Evolutionary conservation across 768 basidiomycete species (phyloP).

Genomic region (Rhodocollybia butyracea): DNA sequence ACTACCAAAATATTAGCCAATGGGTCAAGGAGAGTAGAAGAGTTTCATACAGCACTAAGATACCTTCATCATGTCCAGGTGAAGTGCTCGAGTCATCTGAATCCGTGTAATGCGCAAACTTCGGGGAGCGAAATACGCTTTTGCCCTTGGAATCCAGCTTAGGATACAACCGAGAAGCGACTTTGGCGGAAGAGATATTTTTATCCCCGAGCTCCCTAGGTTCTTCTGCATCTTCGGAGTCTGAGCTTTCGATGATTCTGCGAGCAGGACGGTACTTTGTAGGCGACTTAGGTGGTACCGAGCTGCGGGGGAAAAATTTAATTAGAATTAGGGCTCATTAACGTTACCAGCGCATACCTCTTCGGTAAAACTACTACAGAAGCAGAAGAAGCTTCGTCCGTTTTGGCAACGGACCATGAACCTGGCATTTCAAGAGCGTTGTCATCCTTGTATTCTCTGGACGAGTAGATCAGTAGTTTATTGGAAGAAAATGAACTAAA

Average conservation of each 20-base stretch:
- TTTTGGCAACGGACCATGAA: not conserved
- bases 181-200: not conserved
- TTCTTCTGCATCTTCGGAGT: conserved; percentile 22
- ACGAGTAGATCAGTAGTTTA: not conserved
- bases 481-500: not conserved
- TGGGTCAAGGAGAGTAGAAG: not conserved
- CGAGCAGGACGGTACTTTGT: conserved; percentile 16
- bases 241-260: conserved; percentile 34
- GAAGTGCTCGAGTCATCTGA: conserved; percentile 8
- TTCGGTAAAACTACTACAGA: not conserved
- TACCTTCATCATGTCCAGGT: conserved; percentile 19
- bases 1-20: conserved; percentile 11
- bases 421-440: not conserved
- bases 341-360: not conserved
- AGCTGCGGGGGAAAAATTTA: not conserved
- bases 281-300: not conserved
- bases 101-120: conserved; percentile 2
- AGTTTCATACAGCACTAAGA: conserved; percentile 33
- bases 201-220: conserved; percentile 18
- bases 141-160: not conserved
- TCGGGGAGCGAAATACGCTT: conserved; percentile 1
- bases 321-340: not conserved
- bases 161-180: not conserved
- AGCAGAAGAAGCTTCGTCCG: not conserved
- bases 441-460: not conserved